phyloP scores from a whole-genome alignment of 345 rosid species.

The Eutrema yunnanense region DNA sequence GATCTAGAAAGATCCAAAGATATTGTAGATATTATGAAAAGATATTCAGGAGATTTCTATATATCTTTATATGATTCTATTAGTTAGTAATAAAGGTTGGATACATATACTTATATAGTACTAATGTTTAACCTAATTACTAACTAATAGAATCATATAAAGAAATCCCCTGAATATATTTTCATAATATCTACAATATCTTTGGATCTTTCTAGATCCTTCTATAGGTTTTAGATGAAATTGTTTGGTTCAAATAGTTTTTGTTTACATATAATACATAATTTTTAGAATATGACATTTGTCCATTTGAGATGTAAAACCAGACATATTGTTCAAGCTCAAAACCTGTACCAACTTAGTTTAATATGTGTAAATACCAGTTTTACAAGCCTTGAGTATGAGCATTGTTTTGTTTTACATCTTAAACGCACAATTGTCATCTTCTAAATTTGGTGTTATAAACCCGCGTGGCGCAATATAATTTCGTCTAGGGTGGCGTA shows the following conservation, averaged over 20 bases:
- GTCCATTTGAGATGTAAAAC: not conserved
- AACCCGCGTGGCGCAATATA: not conserved
- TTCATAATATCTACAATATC: no score
- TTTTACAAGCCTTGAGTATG: not conserved
- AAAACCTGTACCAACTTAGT: not conserved
- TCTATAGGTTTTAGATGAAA: not conserved
- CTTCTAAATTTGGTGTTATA: not conserved
- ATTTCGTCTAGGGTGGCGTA: not conserved
- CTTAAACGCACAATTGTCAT: not conserved
- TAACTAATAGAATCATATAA: no score
- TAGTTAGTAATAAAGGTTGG: no score
- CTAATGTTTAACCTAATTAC: no score
- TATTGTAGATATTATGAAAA: no score
- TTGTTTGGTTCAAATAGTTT: not conserved
- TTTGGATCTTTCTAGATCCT: no score
- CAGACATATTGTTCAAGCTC: not conserved
- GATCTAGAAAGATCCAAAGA: no score
- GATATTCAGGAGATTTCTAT: no score
- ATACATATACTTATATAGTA: no score
- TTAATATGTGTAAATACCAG: not conserved
- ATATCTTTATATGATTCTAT: no score
- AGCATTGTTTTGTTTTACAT: not conserved
- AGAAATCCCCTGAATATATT: no score
- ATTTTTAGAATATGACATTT: not conserved
- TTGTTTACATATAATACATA: not conserved